Evolutionary conservation across 495 filamentous ascomycete species (phyloP), one percentile per base, ranked within the genome.

Genomic region (Trichoderma virens): DNA sequence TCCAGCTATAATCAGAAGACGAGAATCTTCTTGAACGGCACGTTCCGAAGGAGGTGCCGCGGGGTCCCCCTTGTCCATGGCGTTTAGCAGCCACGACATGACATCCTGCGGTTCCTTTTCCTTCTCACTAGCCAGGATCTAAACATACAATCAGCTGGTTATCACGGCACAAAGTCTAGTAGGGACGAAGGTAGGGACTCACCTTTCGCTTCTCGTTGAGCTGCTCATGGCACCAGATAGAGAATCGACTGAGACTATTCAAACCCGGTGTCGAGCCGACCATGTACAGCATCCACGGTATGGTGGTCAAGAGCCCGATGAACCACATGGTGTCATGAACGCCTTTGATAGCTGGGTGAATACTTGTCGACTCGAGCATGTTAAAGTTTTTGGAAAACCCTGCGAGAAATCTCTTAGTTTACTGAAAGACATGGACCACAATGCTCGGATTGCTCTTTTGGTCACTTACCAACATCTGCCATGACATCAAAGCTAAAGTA

Each of bases 211-310:
- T 69, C 3, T 32, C 28, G 11, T 65, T 5, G 2, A 69, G 8
- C 62, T 64, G 51, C 0, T 61, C 32, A 9, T 23, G 6, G 47
- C 66, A 68, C 30, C 66, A 68, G 9, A 31, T 11, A 1, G 62
- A 63, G n/a, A 69, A 65, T 2, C 47, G 35, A 11, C 0, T 20
- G 38, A 65, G 66, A 39, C 60, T 5, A 30, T 4, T 35, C 32
- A 35, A 35, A 5, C 32, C 54, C 8, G 54, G 25, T 59, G 8
- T 31, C 3, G 68, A 68, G 13, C 70, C 23, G 1, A 66, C 6
- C 9, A 70, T 61, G 35, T 63, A 66, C 13, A 76, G 64, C 8
- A 80, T 14, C 79, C 79, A 80, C 0, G 74, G 68, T 2, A 75
- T 23, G 45, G 74, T 70, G 14, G 65, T 69, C 13, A 76, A 59